Evolutionary conservation across 305 asterid species (phyloP).

Genomic region (Fraxinus paxiana): DNA sequence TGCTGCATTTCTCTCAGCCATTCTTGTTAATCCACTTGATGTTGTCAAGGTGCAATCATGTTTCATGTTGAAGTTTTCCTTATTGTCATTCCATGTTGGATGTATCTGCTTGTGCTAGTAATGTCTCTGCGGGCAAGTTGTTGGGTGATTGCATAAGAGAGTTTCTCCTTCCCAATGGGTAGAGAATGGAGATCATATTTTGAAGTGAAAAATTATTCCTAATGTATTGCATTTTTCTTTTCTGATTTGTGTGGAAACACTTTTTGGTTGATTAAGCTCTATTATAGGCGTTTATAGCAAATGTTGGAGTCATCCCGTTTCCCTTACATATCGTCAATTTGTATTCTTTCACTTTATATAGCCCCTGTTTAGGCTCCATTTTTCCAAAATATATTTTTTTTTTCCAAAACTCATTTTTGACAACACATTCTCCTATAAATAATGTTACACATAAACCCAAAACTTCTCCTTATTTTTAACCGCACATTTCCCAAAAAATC

Average conservation of each 20-base stretch:
- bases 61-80: not conserved
- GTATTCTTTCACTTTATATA: not conserved
- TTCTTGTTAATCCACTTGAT: slow-evolving; percentile 86
- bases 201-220: not conserved
- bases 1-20: slow-evolving; percentile 83
- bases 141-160: not conserved
- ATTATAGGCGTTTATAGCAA: not conserved
- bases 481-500: no score
- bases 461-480: not conserved
- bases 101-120: slow-evolving; percentile 15
- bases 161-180: not conserved
- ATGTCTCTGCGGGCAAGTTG: slow-evolving; percentile 14
- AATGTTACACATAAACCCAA: not conserved
- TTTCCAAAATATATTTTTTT: not conserved
- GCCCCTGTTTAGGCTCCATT: not conserved
- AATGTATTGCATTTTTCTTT: not conserved
- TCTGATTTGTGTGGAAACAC: not conserved
- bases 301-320: not conserved
- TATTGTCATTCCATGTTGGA: not conserved
- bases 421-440: not conserved
- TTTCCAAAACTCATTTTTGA: no score
- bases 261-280: not conserved
- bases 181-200: not conserved
- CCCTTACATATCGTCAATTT: not conserved
- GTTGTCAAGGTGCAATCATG: slow-evolving; percentile 65